Base-by-base conservation (phyloP, 139 green algal genomes). In the Parachlorella kessleri region DNA sequence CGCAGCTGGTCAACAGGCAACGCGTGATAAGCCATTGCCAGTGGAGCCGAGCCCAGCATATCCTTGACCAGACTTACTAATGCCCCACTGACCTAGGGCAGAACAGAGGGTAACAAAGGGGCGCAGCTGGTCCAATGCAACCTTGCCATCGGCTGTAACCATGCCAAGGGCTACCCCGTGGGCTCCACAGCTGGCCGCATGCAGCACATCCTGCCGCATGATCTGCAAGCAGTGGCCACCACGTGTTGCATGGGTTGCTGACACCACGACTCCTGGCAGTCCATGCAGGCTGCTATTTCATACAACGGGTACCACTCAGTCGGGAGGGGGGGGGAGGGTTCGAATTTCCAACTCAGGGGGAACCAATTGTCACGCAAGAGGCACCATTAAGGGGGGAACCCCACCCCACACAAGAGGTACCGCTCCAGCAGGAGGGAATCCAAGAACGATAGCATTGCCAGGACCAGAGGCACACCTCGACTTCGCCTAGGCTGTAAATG, bases 81-180 rank as follows among this genome's bases (percentile, higher is more conserved):
- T 33, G 10, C 9, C 14, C 8, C 6, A 9, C 55, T 26, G 33
- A 79, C 78, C 73, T 21, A 73, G 18, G 1, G 68, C 68, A 24
- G 39, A 35, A 8, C 73, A 81, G 9, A 83, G 69, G 6, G 80
- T 55, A 33, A 66, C 69, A 79, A 79, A 83, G 3, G 55, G 69
- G 6, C 24, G 37, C 78, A 79, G 33, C 26, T 55, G 41, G 68
- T 79, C 23, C 2, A 33, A 36, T 10, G 35, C 33, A 7, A 82
- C 30, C 0, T n/a, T 9, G 28, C 72, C 67, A 7, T 69, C 40
- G 14, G 75, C 3, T 6, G 59, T 63, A 14, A 86, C 55, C 59
- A 83, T 71, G 18, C 81, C 81, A 5, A 83, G 75, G 68, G 79
- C 76, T 4, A 82, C 59, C 2, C 81, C 81, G 30, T 86, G 69